These are phyloP conservation scores for Beauveria bassiana DNA, from an alignment of 2,329 filamentous ascomycete species.

Conservation along the genomic window DNA sequence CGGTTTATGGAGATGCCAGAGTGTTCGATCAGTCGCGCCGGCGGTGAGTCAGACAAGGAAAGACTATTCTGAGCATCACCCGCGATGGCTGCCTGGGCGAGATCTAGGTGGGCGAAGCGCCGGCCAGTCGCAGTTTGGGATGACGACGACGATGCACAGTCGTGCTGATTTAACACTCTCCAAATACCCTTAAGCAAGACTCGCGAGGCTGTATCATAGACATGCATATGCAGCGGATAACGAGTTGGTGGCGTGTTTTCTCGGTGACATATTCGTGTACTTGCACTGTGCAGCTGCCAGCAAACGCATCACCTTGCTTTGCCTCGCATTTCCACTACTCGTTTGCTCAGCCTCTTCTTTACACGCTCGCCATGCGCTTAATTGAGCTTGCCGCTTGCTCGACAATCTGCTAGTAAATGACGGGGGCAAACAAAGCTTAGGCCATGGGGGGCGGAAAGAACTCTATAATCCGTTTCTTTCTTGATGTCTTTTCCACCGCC, in stretches of 20 bases:
- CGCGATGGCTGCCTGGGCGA: not conserved
- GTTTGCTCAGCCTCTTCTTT: not conserved
- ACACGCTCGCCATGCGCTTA: too few relatives aligned
- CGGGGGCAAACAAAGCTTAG: not conserved
- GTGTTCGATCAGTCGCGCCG: not conserved
- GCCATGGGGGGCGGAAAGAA: too few relatives aligned
- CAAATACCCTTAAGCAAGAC: not conserved
- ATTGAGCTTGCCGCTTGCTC: not conserved
- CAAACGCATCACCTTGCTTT: not conserved
- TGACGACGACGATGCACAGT: not conserved
- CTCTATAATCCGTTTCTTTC: too few relatives aligned
- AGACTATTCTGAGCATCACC: not conserved
- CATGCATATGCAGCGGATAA: not conserved
- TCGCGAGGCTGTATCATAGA: not conserved
- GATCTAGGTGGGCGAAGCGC: not conserved
- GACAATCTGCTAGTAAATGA: not conserved
- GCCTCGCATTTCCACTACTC: not conserved
- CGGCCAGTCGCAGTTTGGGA: not conserved
- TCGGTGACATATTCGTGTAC: not conserved
- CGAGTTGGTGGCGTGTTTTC: not conserved
- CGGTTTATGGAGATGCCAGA: not conserved
- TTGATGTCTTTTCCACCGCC: too few relatives aligned
- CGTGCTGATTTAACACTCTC: not conserved
- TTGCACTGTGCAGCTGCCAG: slow-evolving; percentile 1
- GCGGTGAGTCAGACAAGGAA: slow-evolving; percentile 12